Conservation (phyloP, 2,329 filamentous ascomycete species). For the Pyrenochaeta sp. region DNA sequence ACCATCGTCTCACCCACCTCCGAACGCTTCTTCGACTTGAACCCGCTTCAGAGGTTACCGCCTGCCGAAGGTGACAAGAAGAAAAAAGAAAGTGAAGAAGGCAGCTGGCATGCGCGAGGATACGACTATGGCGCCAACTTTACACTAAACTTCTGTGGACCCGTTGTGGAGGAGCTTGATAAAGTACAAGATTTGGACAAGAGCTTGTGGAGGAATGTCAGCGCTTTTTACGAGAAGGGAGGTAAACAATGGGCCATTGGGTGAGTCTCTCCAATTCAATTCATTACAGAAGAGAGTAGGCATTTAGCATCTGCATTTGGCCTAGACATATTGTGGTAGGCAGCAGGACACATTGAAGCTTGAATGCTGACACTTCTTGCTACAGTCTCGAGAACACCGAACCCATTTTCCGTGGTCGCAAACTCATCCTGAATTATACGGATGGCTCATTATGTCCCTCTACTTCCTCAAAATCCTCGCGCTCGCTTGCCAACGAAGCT, state of each 20-base stretch:
- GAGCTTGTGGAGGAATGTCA: conserved; percentile 74
- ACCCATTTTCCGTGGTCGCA: conserved; percentile 70
- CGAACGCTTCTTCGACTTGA: conserved; percentile 71
- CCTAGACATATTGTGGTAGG: background rate
- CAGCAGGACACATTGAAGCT: conserved; percentile 17
- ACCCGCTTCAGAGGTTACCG: conserved; percentile 62
- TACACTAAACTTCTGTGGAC: conserved; percentile 81
- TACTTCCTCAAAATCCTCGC: conserved; percentile 30
- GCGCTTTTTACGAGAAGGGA: conserved; percentile 75
- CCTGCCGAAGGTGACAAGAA: conserved; percentile 53
- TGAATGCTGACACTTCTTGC: conserved; percentile 21
- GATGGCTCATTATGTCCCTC: conserved; percentile 58
- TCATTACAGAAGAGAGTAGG: background rate
- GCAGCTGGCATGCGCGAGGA: conserved; percentile 72
- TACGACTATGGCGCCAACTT: conserved; percentile 84
- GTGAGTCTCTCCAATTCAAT: conserved; percentile 59
- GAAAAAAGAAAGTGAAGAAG: conserved; percentile 64
- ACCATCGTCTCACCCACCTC: conserved; percentile 69
- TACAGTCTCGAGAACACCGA: conserved; percentile 63
- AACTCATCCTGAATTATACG: conserved; percentile 63
- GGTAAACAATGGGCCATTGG: conserved; percentile 78
- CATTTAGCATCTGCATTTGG: background rate
- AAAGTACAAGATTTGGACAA: conserved; percentile 72
- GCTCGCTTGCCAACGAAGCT: conserved; percentile 28
- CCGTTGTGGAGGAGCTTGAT: conserved; percentile 73